Evolutionary conservation across 179 eudicot genomes (phyloP), one percentile per base, ranked within the genome.

Genomic region (Silene vulgaris): DNA sequence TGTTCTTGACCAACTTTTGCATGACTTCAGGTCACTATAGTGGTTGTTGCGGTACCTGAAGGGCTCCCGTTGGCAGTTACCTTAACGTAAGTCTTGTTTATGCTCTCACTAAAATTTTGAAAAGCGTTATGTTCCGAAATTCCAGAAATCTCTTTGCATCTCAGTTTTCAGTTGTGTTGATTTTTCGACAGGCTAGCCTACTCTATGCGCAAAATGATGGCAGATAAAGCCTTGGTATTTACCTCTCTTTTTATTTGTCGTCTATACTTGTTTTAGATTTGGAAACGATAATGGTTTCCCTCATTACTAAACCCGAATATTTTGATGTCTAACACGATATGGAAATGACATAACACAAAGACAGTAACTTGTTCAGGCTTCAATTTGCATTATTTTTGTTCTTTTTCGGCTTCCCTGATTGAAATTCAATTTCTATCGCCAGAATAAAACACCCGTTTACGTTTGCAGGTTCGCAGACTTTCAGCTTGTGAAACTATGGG

Each of bases 401-500:
- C 54, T 13, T 48, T 11, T 48, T 48, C 14, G 12, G 54, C 54
- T 50, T 50, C 56, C 16, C 16, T 50, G 56, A 50, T 14, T 50
- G 56, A 50, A 50, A 3, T 35, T 35, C 40, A 35, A 35, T 35
- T 35, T 35, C 8, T 35, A 35, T 35, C 40, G 40, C 40, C 40
- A 35, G 40, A 35, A 35, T 35, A 1, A 35, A 2, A 50, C 56
- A 50, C 56, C 0, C 4, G n/a, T 13, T 30, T 65, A 43, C 43
- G 32, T 54, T 21, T 80, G 75, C 90, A 93, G 98, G 98, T 94
- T 61, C 91, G 98, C 16, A 88, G 98, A 80, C 94, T 94, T 80
- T 94, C 98, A 77, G 97, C 98, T 74, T 93, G 98, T 82, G 98
- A 93, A 85, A 93, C 98, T 62, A 93, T 93, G 98, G 98, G 98